Evolutionary conservation across 148 eudicot genomes (phyloP), one percentile per base, ranked within the genome.

Genomic region (Chenopodium suecicum): DNA sequence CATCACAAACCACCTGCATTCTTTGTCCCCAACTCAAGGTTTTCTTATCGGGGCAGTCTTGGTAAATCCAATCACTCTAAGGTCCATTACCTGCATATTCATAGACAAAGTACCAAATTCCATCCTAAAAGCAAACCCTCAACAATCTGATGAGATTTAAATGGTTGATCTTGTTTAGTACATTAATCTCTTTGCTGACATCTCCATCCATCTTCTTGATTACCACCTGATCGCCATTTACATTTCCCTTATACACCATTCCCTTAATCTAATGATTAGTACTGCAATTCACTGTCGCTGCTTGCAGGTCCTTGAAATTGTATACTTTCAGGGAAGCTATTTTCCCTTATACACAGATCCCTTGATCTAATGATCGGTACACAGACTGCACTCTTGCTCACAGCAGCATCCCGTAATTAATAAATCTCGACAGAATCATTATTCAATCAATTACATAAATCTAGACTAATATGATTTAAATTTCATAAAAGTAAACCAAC

Each of bases 1-100:
- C 84, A 65, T 92, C 98, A 10, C 85, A 78, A 80, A 91, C 94
- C n/a, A 88, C 91, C 81, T 85, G 87, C 80, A 94, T 86, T 67
- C 94, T 86, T 54, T 50, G 77, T 23, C 82, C 87, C 95, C 98
- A 94, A 79, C 86, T 89, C 67, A 88, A 48, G 10, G 46, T 16
- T 34, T 86, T 87, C 50, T 41, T 58, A 44, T 77, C 80, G 0
- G 69, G 71, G 70, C 22, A 23, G 41, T 79, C 79, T 23, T 79
- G 78, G 52, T 81, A 77, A 16, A 94, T 90, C 94, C 97, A 90
- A 60, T 88, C 89, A 50, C 84, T 86, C 29, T 91, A 81, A 14
- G 94, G 86, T 41, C 98, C 95, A 32, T 91, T 90, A 19, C 85
- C 86, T 84, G 91, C 89, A 73, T 85, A 91, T 78, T 90, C 98